These are phyloP conservation scores for Russula virescens DNA, from an alignment of 768 basidiomycete species.

Conservation along the genomic window DNA sequence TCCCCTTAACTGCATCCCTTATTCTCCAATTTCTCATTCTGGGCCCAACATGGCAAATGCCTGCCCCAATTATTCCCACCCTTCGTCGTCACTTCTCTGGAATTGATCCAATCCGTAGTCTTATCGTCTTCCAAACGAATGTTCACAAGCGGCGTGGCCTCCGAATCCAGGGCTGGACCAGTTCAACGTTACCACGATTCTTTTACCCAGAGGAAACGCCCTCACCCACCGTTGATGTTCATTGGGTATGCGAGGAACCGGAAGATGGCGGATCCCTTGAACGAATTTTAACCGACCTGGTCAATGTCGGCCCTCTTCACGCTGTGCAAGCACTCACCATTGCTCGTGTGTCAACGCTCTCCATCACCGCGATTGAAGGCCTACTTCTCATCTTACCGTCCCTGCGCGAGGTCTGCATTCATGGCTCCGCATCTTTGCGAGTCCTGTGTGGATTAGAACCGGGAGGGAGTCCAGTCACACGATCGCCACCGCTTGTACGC, in stretches of 20 bases:
- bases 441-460: conserved; percentile 16
- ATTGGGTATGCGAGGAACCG: conserved; percentile 21
- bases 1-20: conserved; percentile 12
- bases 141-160: conserved; percentile 14
- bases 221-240: conserved; percentile 18
- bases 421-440: conserved; percentile 21
- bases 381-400: conserved; percentile 18
- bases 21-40: conserved; percentile 17
- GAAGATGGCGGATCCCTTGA: conserved; percentile 12
- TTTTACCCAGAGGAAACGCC: conserved; percentile 14
- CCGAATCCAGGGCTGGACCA: conserved; percentile 17
- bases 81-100: conserved; percentile 16
- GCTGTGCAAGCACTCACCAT: conserved; percentile 21
- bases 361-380: conserved; percentile 3
- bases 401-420: conserved; percentile 21
- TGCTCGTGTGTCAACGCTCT: conserved; percentile 19
- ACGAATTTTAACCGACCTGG: conserved; percentile 18
- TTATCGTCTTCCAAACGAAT: conserved; percentile 13
- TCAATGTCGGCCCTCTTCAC: conserved; percentile 13
- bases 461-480: neutral
- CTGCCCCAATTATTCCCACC: conserved; percentile 13
- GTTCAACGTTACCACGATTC: conserved; percentile 10
- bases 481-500: conserved; percentile 8
- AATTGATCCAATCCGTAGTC: conserved; percentile 17
- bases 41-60: conserved; percentile 19